Base-by-base conservation (phyloP, 306 rosid species). In the Glycine soja region DNA sequence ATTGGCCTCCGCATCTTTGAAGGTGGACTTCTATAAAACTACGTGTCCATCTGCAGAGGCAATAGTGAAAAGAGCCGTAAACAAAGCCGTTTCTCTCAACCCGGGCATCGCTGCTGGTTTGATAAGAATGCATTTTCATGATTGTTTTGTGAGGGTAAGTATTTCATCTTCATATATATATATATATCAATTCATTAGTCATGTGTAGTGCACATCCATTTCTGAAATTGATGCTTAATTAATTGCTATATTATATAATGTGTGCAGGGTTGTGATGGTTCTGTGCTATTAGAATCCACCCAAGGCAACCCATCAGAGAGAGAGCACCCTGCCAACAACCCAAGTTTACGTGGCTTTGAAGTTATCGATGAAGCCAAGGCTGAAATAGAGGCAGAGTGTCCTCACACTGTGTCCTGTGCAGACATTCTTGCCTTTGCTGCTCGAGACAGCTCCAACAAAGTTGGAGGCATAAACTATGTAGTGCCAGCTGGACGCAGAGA, bases 71-170 rank as follows among this genome's bases (percentile, higher is more conserved):
- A 83, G 74, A 64, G 85, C 87, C 1, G 87, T 86, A 0, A 76
- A 83, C 36, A 86, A 58, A 80, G 89, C 87, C 0, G 82, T 86
- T 32, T 83, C 89, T 18, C 51, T 40, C 5, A 86, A 86, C 38
- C 83, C 83, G 0, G 89, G 89, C 57, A 80, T 86, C 0, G 89
- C 78, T 72, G 87, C 81, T 42, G 87, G 87, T 69, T 63, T 86
- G 16, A 86, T 86, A 11, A 83, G 87, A 83, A 64, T 86, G 87
- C 80, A 87, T 71, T 87, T 87, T 43, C 90, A 87, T 34, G 90
- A 87, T 30, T 87, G 88, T 54, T 87, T 84, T 30, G 88, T 87
- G 0, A 81, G 86, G 82, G 84, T 86, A 51, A 74, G 68, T 51
- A 42, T 12, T 19, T 63, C 30, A 6, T 54, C 61, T 7, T 54